Percentiles rank a stretch among this genome's conserved stretches.
Evolutionary conservation across 179 eudicot genomes (phyloP).

Genomic region (Nepenthes alata): DNA sequence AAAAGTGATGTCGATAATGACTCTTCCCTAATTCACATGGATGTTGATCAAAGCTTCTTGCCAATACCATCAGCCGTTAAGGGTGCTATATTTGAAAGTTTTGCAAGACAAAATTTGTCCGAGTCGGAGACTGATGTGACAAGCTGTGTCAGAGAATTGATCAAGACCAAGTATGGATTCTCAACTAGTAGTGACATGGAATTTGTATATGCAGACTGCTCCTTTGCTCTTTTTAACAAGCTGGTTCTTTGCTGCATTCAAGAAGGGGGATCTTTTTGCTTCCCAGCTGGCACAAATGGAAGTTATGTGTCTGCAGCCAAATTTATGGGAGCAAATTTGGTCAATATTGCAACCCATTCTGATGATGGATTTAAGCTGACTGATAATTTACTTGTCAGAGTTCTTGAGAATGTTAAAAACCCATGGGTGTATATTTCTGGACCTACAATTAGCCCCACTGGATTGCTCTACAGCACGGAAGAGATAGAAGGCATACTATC

Average conservation of each 20-base stretch:
- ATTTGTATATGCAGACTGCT: conserved; percentile 64
- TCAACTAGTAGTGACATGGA: conserved; percentile 36
- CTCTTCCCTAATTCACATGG: conserved; percentile 69
- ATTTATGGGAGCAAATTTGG: conserved; percentile 59
- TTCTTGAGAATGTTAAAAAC: conserved; percentile 41
- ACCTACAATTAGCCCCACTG: conserved; percentile 86
- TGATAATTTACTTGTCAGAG: conserved; percentile 32
- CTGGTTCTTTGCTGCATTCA: conserved; percentile 77
- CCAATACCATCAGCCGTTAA: conserved; percentile 62
- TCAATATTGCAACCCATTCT: conserved; percentile 38
- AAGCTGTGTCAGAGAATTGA: conserved; percentile 41
- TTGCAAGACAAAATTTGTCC: conserved; percentile 67
- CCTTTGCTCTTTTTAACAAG: conserved; percentile 75
- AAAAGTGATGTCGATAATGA: conserved; percentile 34
- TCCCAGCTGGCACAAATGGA: conserved; percentile 85
- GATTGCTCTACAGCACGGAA: conserved; percentile 61
- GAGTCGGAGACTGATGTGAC: conserved; percentile 77
- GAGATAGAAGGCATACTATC: conserved; percentile 58
- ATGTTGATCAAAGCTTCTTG: conserved; percentile 69
- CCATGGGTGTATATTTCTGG: conserved; percentile 93
- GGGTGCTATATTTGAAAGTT: conserved; percentile 90
- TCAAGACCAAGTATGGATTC: conserved; percentile 60
- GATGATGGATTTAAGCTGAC: conserved; percentile 68
- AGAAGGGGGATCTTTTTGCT: conserved; percentile 89
- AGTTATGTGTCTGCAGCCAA: conserved; percentile 73